phyloP scores from a whole-genome alignment of 108 stramenopile genomes.

The Chaetoceros tenuissimus region DNA sequence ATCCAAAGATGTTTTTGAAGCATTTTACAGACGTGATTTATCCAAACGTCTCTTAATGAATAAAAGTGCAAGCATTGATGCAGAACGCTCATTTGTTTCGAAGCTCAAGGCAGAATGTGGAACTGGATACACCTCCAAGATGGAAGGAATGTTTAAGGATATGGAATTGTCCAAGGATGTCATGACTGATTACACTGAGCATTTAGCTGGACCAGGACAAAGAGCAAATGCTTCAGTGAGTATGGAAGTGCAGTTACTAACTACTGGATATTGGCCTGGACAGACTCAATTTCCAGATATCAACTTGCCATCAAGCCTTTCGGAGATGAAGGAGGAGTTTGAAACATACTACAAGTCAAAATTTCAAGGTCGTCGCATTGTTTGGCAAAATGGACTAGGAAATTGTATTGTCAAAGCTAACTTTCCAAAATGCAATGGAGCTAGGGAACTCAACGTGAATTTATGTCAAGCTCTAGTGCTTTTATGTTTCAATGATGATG shows the following conservation, averaged over 20 bases:
- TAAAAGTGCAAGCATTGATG: conserved; percentile 68
- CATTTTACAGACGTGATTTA: conserved; percentile 92
- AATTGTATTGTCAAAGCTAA: conserved; percentile 68
- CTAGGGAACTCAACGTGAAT: conserved; percentile 78
- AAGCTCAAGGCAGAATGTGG: conserved; percentile 98
- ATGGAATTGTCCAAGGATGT: conserved; percentile 88
- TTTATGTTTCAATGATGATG: conserved; percentile 65
- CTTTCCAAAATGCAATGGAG: conserved; percentile 21
- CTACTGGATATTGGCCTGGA: conserved; percentile 95
- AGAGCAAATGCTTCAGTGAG: conserved; percentile 23
- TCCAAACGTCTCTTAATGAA: conserved; percentile 92
- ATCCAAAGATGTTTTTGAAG: conserved; percentile 97
- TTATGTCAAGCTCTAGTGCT: conserved; percentile 90
- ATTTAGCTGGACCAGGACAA: conserved; percentile 15
- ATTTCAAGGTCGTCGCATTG: conserved; percentile 92
- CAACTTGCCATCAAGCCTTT: conserved; percentile 51
- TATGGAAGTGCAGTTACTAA: conserved; percentile 88
- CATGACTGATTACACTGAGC: conserved; percentile 73
- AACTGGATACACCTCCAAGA: conserved; percentile 92
- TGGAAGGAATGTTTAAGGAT: conserved; percentile 99
- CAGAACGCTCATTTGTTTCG: conserved; percentile 87
- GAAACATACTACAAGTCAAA: conserved; percentile 78
- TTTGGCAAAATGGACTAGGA: conserved; percentile 91
- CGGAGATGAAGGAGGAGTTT: conserved; percentile 47
- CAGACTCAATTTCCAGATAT: conserved; percentile 72